Percentiles rank a stretch among this genome's conserved stretches.
phyloP scores from a whole-genome alignment of 352 stramenopile species.

The Pythium apleroticum region DNA sequence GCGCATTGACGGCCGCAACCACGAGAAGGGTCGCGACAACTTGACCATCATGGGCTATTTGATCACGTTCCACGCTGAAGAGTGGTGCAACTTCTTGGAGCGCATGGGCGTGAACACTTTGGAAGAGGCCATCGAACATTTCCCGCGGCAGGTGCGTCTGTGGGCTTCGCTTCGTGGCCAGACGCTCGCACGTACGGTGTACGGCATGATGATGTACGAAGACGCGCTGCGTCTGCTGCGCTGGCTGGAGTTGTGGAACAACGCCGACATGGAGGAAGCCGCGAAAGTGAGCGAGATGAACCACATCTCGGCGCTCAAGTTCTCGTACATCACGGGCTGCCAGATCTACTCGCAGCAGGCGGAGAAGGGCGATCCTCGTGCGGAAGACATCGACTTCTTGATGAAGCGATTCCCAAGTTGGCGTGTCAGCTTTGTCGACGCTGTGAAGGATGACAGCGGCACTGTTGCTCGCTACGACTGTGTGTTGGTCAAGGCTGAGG shows the following conservation, averaged over 20 bases:
- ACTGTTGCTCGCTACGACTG: constrained; percentile 58
- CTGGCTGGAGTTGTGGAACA: constrained; percentile 80
- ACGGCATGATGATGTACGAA: constrained; percentile 91
- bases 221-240: constrained; percentile 81
- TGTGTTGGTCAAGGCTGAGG: constrained; percentile 80
- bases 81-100: constrained; percentile 89
- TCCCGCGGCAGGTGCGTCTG: constrained; percentile 72
- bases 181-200: constrained; percentile 83
- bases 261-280: constrained; percentile 55
- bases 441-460: constrained; percentile 46
- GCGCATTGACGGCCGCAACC: constrained; percentile 70
- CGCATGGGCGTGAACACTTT: constrained; percentile 65
- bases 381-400: constrained; percentile 88
- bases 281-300: constrained; percentile 83
- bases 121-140: constrained; percentile 67
- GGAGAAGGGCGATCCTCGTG: constrained; percentile 68
- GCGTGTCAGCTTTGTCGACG: constrained; percentile 88
- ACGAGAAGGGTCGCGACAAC: constrained; percentile 69
- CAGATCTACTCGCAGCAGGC: constrained; percentile 87
- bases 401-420: constrained; percentile 89
- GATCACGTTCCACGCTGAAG: constrained; percentile 85
- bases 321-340: constrained; percentile 87
- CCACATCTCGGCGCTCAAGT: constrained; percentile 83
- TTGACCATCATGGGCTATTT: constrained; percentile 88
- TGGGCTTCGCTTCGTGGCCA: constrained; percentile 86